Evolutionary conservation across 768 basidiomycete species (phyloP).

Genomic region (Coprinopsis cinerea): DNA sequence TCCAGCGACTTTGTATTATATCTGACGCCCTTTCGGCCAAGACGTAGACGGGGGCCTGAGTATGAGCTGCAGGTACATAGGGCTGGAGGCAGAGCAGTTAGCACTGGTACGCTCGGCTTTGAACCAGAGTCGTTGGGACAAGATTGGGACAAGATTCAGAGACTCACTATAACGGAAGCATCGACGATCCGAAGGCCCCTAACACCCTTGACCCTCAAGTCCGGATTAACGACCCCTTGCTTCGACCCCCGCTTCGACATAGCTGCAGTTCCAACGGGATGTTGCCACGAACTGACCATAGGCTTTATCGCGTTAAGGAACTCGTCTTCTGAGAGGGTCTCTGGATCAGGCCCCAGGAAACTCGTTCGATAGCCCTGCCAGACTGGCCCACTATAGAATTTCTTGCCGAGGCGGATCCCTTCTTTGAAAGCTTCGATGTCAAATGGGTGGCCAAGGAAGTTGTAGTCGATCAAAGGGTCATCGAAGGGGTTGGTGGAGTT

Average conservation of each 20-base stretch:
- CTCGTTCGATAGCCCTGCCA: slow-evolving; percentile 21
- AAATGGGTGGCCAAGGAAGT: slow-evolving; percentile 29
- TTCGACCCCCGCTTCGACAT: slow-evolving; percentile 3
- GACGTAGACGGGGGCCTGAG: slow-evolving; percentile 26
- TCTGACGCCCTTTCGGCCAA: slow-evolving; percentile 1
- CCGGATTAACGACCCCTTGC: slow-evolving; percentile 4
- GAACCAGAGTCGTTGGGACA: too few species aligned
- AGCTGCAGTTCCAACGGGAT: slow-evolving; percentile 3
- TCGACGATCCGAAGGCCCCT: slow-evolving; percentile 5
- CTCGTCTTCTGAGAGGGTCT: slow-evolving; percentile 2
- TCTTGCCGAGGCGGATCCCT: slow-evolving; percentile 14
- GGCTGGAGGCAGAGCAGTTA: slow-evolving; percentile 15
- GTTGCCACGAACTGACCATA: background rate
- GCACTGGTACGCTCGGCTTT: too few species aligned
- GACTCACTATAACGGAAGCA: slow-evolving; percentile 22
- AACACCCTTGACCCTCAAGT: slow-evolving; percentile 4
- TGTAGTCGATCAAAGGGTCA: slow-evolving; percentile 40
- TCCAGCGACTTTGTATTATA: background rate
- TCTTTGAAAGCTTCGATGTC: slow-evolving; percentile 23
- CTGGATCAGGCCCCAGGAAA: slow-evolving; percentile 3
- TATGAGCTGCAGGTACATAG: slow-evolving; percentile 22
- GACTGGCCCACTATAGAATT: slow-evolving; percentile 17
- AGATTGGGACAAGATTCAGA: background rate
- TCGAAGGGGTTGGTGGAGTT: slow-evolving; percentile 38
- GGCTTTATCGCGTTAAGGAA: slow-evolving; percentile 15